These are phyloP conservation scores for Cyclotella kingstonii DNA, from an alignment of 108 stramenopile genomes.

Conservation along the genomic window DNA sequence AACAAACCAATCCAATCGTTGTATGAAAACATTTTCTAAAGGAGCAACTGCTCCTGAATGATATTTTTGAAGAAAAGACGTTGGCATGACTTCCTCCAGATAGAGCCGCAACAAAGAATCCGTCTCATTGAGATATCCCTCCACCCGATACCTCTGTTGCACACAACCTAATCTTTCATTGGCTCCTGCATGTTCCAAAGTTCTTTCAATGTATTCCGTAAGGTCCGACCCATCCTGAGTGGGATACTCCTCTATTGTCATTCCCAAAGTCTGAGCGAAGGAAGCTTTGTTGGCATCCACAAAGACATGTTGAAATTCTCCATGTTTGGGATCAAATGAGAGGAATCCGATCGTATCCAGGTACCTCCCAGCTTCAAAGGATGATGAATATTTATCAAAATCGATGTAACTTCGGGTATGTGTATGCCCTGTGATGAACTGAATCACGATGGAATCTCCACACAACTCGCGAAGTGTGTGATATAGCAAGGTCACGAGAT, in stretches of 20 bases:
- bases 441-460: slow-evolving; percentile 63
- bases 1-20: slow-evolving; percentile 53
- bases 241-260: slow-evolving; percentile 27
- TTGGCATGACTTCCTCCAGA: slow-evolving; percentile 50
- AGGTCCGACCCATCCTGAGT: slow-evolving; percentile 63
- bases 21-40: slow-evolving; percentile 20
- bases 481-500: slow-evolving; percentile 48
- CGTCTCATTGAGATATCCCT: slow-evolving; percentile 33
- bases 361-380: slow-evolving; percentile 70
- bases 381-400: slow-evolving; percentile 40
- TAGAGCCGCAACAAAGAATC: slow-evolving; percentile 57
- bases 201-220: slow-evolving; percentile 47
- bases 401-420: slow-evolving; percentile 46
- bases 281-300: slow-evolving; percentile 48
- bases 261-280: slow-evolving; percentile 29
- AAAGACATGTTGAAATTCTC: slow-evolving; percentile 52
- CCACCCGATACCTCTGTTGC: slow-evolving; percentile 35
- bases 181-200: slow-evolving; percentile 51
- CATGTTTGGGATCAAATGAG: slow-evolving; percentile 46
- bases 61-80: slow-evolving; percentile 19
- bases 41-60: slow-evolving; percentile 4
- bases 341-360: slow-evolving; percentile 75
- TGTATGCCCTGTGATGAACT: slow-evolving; percentile 79
- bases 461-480: slow-evolving; percentile 42
- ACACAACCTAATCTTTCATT: slow-evolving; percentile 55